Conservation (phyloP, 495 filamentous ascomycete genomes). For the Sphaerosporella brunnea region DNA sequence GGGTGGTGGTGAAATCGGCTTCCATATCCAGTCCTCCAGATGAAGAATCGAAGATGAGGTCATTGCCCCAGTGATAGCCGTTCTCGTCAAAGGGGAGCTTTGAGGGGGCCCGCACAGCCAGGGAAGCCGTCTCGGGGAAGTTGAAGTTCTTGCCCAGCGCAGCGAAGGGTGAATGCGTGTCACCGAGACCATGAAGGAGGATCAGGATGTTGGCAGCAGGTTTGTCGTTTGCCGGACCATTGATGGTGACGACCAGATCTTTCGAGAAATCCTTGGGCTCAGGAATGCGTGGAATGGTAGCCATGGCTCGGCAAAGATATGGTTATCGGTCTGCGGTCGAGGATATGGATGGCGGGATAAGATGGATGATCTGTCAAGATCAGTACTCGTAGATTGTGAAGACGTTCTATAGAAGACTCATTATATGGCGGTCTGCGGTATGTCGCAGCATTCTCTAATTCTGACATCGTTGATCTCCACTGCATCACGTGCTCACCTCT, state of each 20-base stretch:
- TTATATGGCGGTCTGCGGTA: no score
- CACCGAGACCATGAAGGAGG: slow-evolving; percentile 81
- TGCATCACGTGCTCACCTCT: no score
- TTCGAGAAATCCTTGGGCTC: slow-evolving; percentile 1
- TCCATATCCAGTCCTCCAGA: slow-evolving; percentile 58
- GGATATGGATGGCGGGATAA: no score
- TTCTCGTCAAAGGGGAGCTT: slow-evolving; percentile 55
- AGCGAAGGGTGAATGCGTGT: slow-evolving; percentile 51
- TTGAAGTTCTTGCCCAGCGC: slow-evolving; percentile 52
- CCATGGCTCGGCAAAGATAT: no score
- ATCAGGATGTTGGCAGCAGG: slow-evolving; percentile 51
- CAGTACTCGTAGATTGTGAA: no score
- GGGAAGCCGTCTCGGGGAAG: slow-evolving; percentile 60
- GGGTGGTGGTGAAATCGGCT: slow-evolving; percentile 48
- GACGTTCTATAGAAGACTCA: no score
- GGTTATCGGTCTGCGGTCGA: no score
- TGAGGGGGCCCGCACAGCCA: slow-evolving; percentile 57
- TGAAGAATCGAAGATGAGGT: slow-evolving; percentile 46
- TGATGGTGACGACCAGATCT: neutral
- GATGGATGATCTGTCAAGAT: no score
- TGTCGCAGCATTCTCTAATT: no score
- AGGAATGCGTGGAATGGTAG: neutral
- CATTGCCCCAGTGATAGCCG: slow-evolving; percentile 89
- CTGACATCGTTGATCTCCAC: no score
- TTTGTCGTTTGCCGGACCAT: neutral